These are phyloP conservation scores for Linderina pennispora DNA, from an alignment of 192 early-diverging fungal genomes.

Conservation along the genomic window DNA sequence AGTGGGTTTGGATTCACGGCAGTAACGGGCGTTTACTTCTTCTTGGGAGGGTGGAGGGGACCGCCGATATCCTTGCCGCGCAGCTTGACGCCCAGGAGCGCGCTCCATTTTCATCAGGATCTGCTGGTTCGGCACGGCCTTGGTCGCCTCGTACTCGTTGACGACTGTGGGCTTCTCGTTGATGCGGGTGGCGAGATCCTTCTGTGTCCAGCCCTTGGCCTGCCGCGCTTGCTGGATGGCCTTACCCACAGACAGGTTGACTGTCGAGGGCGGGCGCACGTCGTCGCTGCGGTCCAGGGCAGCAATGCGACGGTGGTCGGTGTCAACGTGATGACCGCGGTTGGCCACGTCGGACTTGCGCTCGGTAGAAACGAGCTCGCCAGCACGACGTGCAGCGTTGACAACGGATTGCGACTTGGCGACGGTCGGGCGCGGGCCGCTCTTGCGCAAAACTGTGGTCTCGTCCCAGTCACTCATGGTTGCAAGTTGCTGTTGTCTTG, in stretches of 20 bases:
- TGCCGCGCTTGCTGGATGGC: slow-evolving; percentile 78
- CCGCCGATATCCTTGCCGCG: slow-evolving; percentile 69
- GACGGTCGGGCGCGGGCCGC: not conserved
- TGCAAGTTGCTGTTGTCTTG: not conserved
- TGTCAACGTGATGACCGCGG: slow-evolving; percentile 50
- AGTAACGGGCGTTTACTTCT: not conserved
- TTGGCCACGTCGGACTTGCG: slow-evolving; percentile 36
- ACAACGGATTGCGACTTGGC: slow-evolving; percentile 2
- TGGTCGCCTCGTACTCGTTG: slow-evolving; percentile 85
- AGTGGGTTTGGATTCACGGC: too few relatives aligned
- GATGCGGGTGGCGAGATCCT: slow-evolving; percentile 81
- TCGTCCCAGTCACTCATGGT: slow-evolving; percentile 3
- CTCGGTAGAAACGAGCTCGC: slow-evolving; percentile 10
- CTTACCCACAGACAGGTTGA: slow-evolving; percentile 67
- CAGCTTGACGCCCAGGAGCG: slow-evolving; percentile 80
- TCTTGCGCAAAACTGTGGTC: slow-evolving; percentile 12
- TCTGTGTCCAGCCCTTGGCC: slow-evolving; percentile 76
- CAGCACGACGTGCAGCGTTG: slow-evolving; percentile 13
- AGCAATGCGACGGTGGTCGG: slow-evolving; percentile 71
- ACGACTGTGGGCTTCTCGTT: slow-evolving; percentile 92
- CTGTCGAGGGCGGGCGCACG: slow-evolving; percentile 60
- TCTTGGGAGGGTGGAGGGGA: slow-evolving; percentile 32
- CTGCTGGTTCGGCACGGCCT: slow-evolving; percentile 86
- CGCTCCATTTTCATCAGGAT: slow-evolving; percentile 86
- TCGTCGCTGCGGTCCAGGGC: slow-evolving; percentile 87